Evolutionary conservation across 2,329 filamentous ascomycete species (phyloP), one percentile per base, ranked within the genome.

Genomic region (Anthostomella pinea): DNA sequence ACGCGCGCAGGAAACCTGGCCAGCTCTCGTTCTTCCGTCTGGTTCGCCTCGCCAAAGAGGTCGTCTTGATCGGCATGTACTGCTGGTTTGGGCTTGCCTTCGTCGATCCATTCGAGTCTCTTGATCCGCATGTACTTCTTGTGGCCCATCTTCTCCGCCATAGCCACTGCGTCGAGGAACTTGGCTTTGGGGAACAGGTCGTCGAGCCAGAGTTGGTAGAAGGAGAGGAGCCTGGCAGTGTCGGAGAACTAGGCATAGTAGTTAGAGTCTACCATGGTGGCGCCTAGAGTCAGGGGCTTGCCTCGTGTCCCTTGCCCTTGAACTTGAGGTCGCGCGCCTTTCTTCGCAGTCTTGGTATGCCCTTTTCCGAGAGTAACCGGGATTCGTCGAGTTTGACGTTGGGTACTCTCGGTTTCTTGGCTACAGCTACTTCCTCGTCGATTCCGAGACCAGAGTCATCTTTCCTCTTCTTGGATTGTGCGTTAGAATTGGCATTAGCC

Each of bases 131-230:
- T 75, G 10, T 74, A 72, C 58, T 86, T 90, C 52, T 84, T 87
- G 63, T 96, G 93, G 1, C 93, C 93, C 1, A 88, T 73, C 64
- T 95, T 96, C 62, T 98, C 93, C 3, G 97, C 87, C 70, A 97
- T 95, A 24, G 75, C 69, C 6, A 97, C 69, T 3, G 86, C 93
- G 55, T 98, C 93, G 30, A 86, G 77, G 56, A 98, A 98, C 56
- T 89, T 91, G 5, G 91, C 93, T 56, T 94, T 89, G 9, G 93
- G 93, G 56, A 90, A 98, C 9, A 98, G 72, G 56, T 96, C 89
- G 63, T 98, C 91, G 2, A 98, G 83, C 93, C 93, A 98, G 38
- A 95, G 65, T 60, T 97, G 93, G 59, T 97, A 98, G 59, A 94
- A 87, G 16, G 86, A 87, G 30, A 98, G 73, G 16, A 98, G 74